phyloP scores from a whole-genome alignment of 2,329 filamentous ascomycete genomes.

The Phialophora chinensis region DNA sequence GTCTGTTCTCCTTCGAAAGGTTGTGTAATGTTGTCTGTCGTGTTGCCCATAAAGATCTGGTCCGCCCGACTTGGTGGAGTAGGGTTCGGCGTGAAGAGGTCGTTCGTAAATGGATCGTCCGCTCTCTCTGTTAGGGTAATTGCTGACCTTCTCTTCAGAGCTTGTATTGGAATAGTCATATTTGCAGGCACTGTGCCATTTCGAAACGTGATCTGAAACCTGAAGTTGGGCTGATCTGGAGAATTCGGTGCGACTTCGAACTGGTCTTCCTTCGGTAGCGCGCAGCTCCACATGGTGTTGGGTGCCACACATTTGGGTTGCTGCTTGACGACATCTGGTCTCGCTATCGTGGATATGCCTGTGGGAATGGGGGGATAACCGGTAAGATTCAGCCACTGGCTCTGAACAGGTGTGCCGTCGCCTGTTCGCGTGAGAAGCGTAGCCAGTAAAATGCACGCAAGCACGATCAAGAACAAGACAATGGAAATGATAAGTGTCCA shows the following conservation, averaged over 20 bases:
- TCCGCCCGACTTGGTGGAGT: constrained; percentile 65
- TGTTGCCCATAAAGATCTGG: constrained; percentile 81
- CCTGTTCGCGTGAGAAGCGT: constrained; percentile 60
- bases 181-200: constrained; percentile 61
- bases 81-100: constrained; percentile 53
- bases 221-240: constrained; percentile 75
- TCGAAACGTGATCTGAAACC: constrained; percentile 72
- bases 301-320: constrained; percentile 73
- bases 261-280: constrained; percentile 78
- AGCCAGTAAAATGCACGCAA: constrained; percentile 60
- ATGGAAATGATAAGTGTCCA: constrained; percentile 64
- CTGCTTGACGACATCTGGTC: constrained; percentile 69
- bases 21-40: constrained; percentile 74
- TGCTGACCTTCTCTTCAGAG: constrained; percentile 46
- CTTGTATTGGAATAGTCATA: constrained; percentile 64
- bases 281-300: constrained; percentile 82
- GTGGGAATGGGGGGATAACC: constrained; percentile 86
- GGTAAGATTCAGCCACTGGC: constrained; percentile 81
- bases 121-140: constrained; percentile 44
- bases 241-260: constrained; percentile 66
- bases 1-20: constrained; percentile 83
- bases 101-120: constrained; percentile 45
- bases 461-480: constrained; percentile 52
- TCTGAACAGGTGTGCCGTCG: constrained; percentile 52
- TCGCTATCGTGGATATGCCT: constrained; percentile 78